Evolutionary conservation across 1,284 basidiomycete genomes (phyloP).

Genomic region (Sanghuangporus sanghuang): DNA sequence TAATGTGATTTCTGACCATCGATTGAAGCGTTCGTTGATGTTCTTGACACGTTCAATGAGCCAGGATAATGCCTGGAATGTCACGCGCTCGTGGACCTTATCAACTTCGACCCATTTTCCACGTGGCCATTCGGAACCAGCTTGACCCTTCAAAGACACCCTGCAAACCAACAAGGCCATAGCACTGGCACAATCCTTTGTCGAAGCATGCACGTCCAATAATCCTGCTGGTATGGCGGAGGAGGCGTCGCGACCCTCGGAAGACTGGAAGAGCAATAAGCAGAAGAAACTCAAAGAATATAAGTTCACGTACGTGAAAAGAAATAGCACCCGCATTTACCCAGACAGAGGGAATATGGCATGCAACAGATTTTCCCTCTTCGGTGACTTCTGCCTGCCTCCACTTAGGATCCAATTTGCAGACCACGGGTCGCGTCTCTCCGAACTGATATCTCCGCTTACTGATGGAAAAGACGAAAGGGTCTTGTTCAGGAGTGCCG

Average conservation of each 20-base stretch:
- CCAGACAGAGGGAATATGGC: slow-evolving; percentile 67
- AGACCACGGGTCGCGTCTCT: slow-evolving; percentile 72
- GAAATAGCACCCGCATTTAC: slow-evolving; percentile 37
- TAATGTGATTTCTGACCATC: slow-evolving; percentile 51
- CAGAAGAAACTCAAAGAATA: too few relatives aligned
- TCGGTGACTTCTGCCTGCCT: slow-evolving; percentile 56
- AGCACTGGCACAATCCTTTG: slow-evolving; percentile 66
- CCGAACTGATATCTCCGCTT: slow-evolving; percentile 77
- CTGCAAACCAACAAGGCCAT: slow-evolving; percentile 75
- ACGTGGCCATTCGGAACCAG: slow-evolving; percentile 74
- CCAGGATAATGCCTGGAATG: slow-evolving; percentile 82
- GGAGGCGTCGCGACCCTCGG: slow-evolving; percentile 50
- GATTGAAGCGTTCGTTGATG: slow-evolving; percentile 56
- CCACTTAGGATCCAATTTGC: slow-evolving; percentile 70
- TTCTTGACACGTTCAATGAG: slow-evolving; percentile 78
- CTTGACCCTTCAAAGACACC: slow-evolving; percentile 62
- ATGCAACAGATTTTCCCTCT: slow-evolving; percentile 41
- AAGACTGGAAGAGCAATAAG: slow-evolving; percentile 30
- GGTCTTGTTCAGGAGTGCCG: slow-evolving; percentile 65
- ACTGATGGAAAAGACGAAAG: slow-evolving; percentile 79
- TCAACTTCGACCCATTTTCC: slow-evolving; percentile 77
- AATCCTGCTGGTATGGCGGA: slow-evolving; percentile 59
- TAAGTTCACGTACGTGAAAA: slow-evolving; percentile 43
- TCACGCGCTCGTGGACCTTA: slow-evolving; percentile 76
- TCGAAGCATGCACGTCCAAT: slow-evolving; percentile 48